phyloP scores from a whole-genome alignment of 1,139 yeast species.

The Geotrichum fermentans region DNA sequence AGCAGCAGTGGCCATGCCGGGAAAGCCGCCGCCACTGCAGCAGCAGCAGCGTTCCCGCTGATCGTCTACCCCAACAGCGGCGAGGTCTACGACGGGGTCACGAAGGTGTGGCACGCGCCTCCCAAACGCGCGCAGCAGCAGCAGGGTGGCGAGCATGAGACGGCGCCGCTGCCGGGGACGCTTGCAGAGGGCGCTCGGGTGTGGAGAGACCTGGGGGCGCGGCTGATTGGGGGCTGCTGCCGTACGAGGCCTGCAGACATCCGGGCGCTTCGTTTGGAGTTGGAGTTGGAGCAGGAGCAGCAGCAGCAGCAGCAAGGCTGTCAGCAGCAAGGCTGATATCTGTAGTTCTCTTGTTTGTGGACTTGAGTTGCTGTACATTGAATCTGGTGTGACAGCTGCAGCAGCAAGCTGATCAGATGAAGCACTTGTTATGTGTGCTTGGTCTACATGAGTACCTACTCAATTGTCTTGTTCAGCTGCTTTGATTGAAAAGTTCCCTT shows the following conservation, averaged over 20 bases:
- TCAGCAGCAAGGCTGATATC: neutral
- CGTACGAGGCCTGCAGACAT: conserved; percentile 28
- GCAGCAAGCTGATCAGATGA: too few species aligned
- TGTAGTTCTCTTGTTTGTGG: neutral
- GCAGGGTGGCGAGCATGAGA: neutral
- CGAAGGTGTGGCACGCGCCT: conserved; percentile 12
- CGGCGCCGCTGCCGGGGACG: neutral
- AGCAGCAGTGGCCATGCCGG: too few species aligned
- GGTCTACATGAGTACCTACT: too few species aligned
- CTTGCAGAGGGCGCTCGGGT: conserved; percentile 1
- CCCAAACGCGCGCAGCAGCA: neutral
- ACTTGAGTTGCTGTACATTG: neutral
- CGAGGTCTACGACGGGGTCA: conserved; percentile 31
- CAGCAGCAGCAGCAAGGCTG: neutral
- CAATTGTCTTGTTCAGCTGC: too few species aligned
- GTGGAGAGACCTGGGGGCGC: conserved; percentile 25
- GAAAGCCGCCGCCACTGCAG: too few species aligned
- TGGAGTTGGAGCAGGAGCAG: too few species aligned
- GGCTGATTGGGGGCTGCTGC: conserved; percentile 28
- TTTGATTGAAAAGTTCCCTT: too few species aligned
- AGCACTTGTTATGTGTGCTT: too few species aligned
- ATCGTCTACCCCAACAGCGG: conserved; percentile 57
- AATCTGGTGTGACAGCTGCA: too few species aligned
- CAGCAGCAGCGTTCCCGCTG: conserved; percentile 35
- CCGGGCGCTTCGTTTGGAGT: conserved; percentile 6